phyloP scores from a whole-genome alignment of 495 filamentous ascomycete genomes.

The Apodospora peruviana region DNA sequence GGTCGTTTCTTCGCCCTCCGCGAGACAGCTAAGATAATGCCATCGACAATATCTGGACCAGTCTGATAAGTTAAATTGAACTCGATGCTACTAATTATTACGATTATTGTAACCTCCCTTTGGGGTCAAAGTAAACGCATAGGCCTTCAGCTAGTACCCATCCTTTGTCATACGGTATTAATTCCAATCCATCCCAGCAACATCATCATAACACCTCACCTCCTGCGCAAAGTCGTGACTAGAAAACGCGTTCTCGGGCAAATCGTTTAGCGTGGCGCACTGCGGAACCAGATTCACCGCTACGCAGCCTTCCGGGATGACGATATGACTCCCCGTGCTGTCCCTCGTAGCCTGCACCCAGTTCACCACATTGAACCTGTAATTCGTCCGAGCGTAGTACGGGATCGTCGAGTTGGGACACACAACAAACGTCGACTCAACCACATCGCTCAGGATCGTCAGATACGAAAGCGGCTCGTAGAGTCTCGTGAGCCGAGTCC shows the following conservation, averaged over 20 bases:
- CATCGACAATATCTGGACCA: too few relatives aligned
- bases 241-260: not conserved
- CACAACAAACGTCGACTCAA: slow-evolving; percentile 1
- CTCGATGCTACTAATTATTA: too few relatives aligned
- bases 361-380: slow-evolving; percentile 2
- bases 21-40: too few relatives aligned
- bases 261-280: slow-evolving; percentile 1
- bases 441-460: not conserved
- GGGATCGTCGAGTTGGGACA: slow-evolving; percentile 2
- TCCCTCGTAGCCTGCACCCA: slow-evolving; percentile 5
- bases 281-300: slow-evolving; percentile 2
- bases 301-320: slow-evolving; percentile 1
- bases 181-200: too few relatives aligned
- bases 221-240: slow-evolving; percentile 7
- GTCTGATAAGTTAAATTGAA: too few relatives aligned
- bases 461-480: not conserved
- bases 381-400: not conserved
- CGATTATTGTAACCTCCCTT: too few relatives aligned
- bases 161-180: too few relatives aligned
- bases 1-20: too few relatives aligned
- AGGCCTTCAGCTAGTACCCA: too few relatives aligned
- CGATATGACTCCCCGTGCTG: slow-evolving; percentile 1
- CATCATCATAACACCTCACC: slow-evolving; percentile 7
- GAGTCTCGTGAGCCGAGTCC: not conserved
- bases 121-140: too few relatives aligned